Base-by-base conservation (phyloP, 345 rosid species). In the Cardiospermum halicacabum region DNA sequence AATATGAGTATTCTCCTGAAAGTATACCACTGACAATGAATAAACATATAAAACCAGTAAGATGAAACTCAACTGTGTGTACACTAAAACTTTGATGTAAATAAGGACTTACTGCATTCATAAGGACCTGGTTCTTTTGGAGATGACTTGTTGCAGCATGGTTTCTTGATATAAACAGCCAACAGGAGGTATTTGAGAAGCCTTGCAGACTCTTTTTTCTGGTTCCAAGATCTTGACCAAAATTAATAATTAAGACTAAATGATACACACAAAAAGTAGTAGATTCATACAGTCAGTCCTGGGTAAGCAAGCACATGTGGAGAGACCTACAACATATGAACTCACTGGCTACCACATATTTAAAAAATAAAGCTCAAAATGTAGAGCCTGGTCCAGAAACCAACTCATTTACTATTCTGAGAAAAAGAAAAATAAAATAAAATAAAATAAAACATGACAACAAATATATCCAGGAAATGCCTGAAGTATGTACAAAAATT, bases 191-290 rank as follows among this genome's bases (percentile, higher is more conserved):
- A 16, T 56, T 26, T 18, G 32, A 56, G 45, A 31, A 47, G 47
- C 62, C 31, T 43, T 45, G 34, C 15, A 1, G 43, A 45, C 26
- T 3, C 21, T 47, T 42, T 36, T 51, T 11, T 56, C 62, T 56
- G 42, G 32, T 28, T 43, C 69, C 56, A 45, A 66, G 47, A 56
- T 56, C 25, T 66, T 66, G 55, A 66, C 15, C 45, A 21, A 21
- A 22, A 45, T 56, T 30, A 43, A 43, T 9, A 40, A 21, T 24
- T 56, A 53, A 42, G 32, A 43, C 34, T 56, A 12, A 5, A 56
- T 42, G 1, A 43, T 27, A 45, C 31, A 43, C 32, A 42, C 16
- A 27, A 55, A 30, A 15, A 55, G 43, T 43, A 30, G 55, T 30
- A 15, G 31, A 19, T 36, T 21, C 49, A 45, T 27, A 31, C 30